Evolutionary conservation across 2,329 filamentous ascomycete genomes (phyloP), one percentile per base, ranked within the genome.

Genomic region (Epichloe uncinata): DNA sequence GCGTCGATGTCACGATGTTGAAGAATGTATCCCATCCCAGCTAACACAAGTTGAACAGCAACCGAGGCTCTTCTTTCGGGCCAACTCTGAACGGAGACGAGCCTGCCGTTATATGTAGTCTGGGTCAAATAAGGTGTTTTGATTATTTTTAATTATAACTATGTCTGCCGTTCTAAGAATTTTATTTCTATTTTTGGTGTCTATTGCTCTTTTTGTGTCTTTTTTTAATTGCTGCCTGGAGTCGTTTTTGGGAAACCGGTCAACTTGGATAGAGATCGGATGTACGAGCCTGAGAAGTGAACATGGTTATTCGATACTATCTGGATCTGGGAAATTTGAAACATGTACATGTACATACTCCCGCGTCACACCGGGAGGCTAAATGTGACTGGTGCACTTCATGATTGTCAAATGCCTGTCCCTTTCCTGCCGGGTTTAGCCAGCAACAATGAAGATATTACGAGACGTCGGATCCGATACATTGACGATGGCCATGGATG

Each of bases 11-110:
- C 22, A 2, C 22, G 22, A 30, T 30, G 26, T 30, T 30, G 8
- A 30, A 30, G 26, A 30, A 30, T 30, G 26, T 30, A n/a, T n/a
- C n/a, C n/a, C n/a, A 8, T 4, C 13, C 3, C 16, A 1, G 20
- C 40, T 52, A 40, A 22, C 45, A 16, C 42, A 18, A n/a, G 9
- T 22, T 38, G 16, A 34, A 20, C 58, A 78, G 86, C 86, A 57
- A 90, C 86, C 52, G 86, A 90, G 68, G 85, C 85, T 48, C 74
- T 90, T 54, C 72, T 91, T 48, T 87, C 85, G 45, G 86, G 86
- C 47, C 82, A 88, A 62, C 69, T 90, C 59, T 90, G 77, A 64
- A 62, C 22, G n/a, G 43, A 15, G 4, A 16, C 22, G 4, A 33
- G 13, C 16, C 15, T 6, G 3, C 15, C n/a, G 35, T 42, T 11